A percentile compares a stretch with the other conserved stretches of the same genome.
Evolutionary conservation across 371 early-diverging fungal genomes (phyloP).

Genomic region (Mucor sp.): DNA sequence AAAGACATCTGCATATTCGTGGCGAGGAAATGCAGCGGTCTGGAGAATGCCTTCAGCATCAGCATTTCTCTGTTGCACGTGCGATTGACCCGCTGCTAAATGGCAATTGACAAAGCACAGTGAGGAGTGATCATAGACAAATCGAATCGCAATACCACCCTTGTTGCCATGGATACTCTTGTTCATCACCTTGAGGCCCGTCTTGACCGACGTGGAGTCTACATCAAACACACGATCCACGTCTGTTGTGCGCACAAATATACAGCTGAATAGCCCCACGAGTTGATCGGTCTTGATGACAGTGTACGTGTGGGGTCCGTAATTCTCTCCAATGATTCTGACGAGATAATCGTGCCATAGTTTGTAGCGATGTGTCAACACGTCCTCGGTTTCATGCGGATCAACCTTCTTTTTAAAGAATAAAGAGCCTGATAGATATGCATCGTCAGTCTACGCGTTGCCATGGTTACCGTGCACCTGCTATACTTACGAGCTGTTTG

Average conservation of each 20-base stretch:
- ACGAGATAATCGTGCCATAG: conserved; percentile 70
- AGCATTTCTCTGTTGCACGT: conserved; percentile 65
- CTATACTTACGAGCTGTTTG: conserved; percentile 54
- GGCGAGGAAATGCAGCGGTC: conserved; percentile 40
- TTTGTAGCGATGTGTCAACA: conserved; percentile 56
- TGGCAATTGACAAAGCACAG: conserved; percentile 83
- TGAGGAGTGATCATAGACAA: conserved; percentile 71
- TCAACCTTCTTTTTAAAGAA: conserved; percentile 39
- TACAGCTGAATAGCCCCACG: conserved; percentile 80
- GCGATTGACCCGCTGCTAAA: conserved; percentile 76
- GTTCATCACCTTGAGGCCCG: conserved; percentile 77
- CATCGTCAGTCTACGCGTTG: background rate
- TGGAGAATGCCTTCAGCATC: conserved; percentile 69
- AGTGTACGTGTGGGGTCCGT: conserved; percentile 46
- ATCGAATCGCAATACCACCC: conserved; percentile 76
- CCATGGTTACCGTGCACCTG: no score
- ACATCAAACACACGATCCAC: conserved; percentile 24
- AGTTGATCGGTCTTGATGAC: conserved; percentile 69
- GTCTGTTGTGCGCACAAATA: conserved; percentile 61
- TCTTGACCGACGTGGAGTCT: conserved; percentile 64
- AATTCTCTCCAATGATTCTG: conserved; percentile 35
- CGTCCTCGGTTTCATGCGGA: conserved; percentile 40
- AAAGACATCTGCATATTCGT: conserved; percentile 22
- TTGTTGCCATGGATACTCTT: conserved; percentile 79
- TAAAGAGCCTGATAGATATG: background rate